Evolutionary conservation across 371 early-diverging fungal species (phyloP).

Genomic region (Actinomortierella wolfii): DNA sequence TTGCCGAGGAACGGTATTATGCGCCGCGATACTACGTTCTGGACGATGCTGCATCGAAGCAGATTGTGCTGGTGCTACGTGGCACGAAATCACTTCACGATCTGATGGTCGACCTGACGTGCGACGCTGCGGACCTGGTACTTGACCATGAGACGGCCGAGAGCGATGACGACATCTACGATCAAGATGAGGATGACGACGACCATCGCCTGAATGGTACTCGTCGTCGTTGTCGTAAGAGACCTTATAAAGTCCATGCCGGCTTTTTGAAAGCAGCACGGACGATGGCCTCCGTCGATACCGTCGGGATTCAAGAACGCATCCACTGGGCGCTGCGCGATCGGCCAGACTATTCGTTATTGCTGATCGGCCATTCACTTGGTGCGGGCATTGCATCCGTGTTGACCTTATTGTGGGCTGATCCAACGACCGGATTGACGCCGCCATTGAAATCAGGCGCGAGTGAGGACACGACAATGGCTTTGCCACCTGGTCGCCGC

Average conservation of each 20-base stretch:
- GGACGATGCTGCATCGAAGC: slow-evolving; percentile 40
- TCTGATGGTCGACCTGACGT: slow-evolving; percentile 41
- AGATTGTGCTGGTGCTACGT: slow-evolving; percentile 38
- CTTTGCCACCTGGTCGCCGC: slow-evolving; percentile 35
- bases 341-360: slow-evolving; percentile 28
- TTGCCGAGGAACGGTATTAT: slow-evolving; percentile 24
- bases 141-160: slow-evolving; percentile 30
- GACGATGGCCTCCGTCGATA: slow-evolving; percentile 39
- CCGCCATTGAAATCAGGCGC: slow-evolving; percentile 1
- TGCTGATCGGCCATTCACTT: slow-evolving; percentile 37
- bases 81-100: slow-evolving; percentile 43
- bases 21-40: slow-evolving; percentile 43
- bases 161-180: background rate
- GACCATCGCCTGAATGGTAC: background rate
- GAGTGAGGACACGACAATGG: slow-evolving; percentile 1
- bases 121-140: slow-evolving; percentile 38
- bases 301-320: slow-evolving; percentile 42
- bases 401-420: slow-evolving; percentile 38
- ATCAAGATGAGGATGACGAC: slow-evolving; percentile 5
- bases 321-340: slow-evolving; percentile 33
- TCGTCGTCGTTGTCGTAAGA: too few species aligned
- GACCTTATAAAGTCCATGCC: slow-evolving; percentile 30
- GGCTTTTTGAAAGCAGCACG: slow-evolving; percentile 42
- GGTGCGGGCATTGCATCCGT: slow-evolving; percentile 41
- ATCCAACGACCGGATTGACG: slow-evolving; percentile 39